A percentile compares a stretch with the other conserved stretches of the same genome.
Evolutionary conservation across 2,329 filamentous ascomycete genomes (phyloP).

Genomic region (Pseudogymnoascus sp.): DNA sequence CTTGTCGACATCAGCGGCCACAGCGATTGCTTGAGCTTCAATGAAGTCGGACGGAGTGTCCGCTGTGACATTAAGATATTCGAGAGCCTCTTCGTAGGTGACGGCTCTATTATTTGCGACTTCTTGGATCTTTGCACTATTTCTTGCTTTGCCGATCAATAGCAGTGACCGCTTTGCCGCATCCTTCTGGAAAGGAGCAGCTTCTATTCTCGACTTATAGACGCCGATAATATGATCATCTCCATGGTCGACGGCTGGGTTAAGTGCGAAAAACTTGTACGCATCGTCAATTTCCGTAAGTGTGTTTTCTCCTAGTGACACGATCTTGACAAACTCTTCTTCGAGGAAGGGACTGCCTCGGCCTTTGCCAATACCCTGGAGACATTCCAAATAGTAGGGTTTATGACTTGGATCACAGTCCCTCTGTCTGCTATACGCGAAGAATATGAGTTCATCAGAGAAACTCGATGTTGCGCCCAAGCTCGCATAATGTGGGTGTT

Average conservation of each 20-base stretch:
- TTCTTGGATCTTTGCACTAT: slow-evolving; percentile 51
- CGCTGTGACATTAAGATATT: slow-evolving; percentile 46
- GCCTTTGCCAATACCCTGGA: slow-evolving; percentile 52
- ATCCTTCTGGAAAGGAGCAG: slow-evolving; percentile 48
- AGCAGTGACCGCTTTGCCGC: slow-evolving; percentile 51
- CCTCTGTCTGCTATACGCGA: slow-evolving; percentile 56
- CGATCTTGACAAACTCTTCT: slow-evolving; percentile 50
- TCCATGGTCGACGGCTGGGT: slow-evolving; percentile 37
- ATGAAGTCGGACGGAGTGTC: slow-evolving; percentile 30
- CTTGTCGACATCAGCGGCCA: slow-evolving; percentile 29
- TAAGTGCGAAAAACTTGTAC: slow-evolving; percentile 53
- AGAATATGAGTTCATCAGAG: slow-evolving; percentile 53
- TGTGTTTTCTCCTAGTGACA: slow-evolving; percentile 52
- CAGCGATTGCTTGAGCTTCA: slow-evolving; percentile 28
- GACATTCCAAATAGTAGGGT: slow-evolving; percentile 59
- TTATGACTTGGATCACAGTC: slow-evolving; percentile 40
- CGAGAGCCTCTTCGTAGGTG: slow-evolving; percentile 57
- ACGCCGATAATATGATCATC: slow-evolving; percentile 57
- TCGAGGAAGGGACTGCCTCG: slow-evolving; percentile 48
- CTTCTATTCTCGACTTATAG: slow-evolving; percentile 53
- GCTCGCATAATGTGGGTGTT: slow-evolving; percentile 48
- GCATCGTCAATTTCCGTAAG: slow-evolving; percentile 51
- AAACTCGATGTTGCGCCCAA: slow-evolving; percentile 59
- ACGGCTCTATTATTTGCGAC: slow-evolving; percentile 51
- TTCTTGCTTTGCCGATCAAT: slow-evolving; percentile 52